Conservation (phyloP, 352 stramenopile genomes). For the Pythium aristosporum region DNA sequence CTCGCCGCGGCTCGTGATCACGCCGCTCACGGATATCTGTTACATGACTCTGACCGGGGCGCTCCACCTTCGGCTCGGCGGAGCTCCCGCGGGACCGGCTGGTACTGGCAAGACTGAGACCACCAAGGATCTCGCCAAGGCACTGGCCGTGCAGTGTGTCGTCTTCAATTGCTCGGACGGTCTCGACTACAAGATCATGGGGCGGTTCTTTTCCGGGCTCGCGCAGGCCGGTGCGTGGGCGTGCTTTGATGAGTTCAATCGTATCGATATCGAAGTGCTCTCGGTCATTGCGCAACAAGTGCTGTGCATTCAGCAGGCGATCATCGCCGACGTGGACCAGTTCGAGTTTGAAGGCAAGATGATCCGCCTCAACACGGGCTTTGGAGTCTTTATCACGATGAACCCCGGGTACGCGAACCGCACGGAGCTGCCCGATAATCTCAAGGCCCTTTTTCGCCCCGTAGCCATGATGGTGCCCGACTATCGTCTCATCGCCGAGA, state of each 20-base stretch:
- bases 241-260: slow-evolving; percentile 94
- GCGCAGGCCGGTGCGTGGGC: slow-evolving; percentile 89
- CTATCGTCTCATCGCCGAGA: slow-evolving; percentile 91
- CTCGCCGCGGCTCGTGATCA: slow-evolving; percentile 87
- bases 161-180: slow-evolving; percentile 97
- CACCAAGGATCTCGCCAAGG: slow-evolving; percentile 94
- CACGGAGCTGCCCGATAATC: slow-evolving; percentile 92
- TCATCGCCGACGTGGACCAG: slow-evolving; percentile 83
- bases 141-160: slow-evolving; percentile 92
- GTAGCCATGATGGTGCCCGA: slow-evolving; percentile 94
- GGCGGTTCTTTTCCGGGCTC: slow-evolving; percentile 93
- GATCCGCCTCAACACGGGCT: slow-evolving; percentile 37
- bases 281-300: slow-evolving; percentile 93
- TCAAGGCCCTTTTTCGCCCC: slow-evolving; percentile 91
- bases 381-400: slow-evolving; percentile 83
- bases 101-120: slow-evolving; percentile 97
- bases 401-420: slow-evolving; percentile 92
- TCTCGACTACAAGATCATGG: slow-evolving; percentile 98
- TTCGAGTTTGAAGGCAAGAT: slow-evolving; percentile 94
- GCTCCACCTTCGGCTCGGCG: slow-evolving; percentile 92
- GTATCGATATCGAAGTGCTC: slow-evolving; percentile 94
- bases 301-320: slow-evolving; percentile 88
- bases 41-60: slow-evolving; percentile 96
- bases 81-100: slow-evolving; percentile 91
- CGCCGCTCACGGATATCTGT: slow-evolving; percentile 91